phyloP scores from a whole-genome alignment of 306 rosid genomes.

The Cyamopsis tetragonoloba region DNA sequence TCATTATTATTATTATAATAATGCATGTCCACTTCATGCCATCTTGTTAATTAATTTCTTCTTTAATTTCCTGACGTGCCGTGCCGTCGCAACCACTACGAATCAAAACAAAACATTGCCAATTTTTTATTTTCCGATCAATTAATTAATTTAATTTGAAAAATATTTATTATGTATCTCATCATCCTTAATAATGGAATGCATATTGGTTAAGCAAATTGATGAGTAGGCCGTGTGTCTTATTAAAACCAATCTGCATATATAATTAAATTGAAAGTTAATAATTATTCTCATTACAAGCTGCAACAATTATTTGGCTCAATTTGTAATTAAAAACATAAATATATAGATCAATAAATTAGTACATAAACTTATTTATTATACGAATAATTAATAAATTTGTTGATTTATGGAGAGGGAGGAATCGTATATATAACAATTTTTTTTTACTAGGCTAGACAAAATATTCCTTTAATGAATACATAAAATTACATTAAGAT shows the following conservation, averaged over 20 bases:
- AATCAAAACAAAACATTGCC: slow-evolving; percentile 19
- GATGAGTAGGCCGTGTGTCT: slow-evolving; percentile 10
- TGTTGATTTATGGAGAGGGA: slow-evolving; percentile 10
- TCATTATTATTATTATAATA: slow-evolving; percentile 37
- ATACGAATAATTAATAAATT: background rate
- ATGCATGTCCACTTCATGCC: slow-evolving; percentile 21
- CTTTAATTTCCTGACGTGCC: slow-evolving; percentile 50
- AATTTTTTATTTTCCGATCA: background rate
- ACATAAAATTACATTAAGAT: slow-evolving; percentile 37
- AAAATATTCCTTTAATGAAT: slow-evolving; percentile 29
- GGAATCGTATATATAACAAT: slow-evolving; percentile 26
- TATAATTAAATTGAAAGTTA: background rate
- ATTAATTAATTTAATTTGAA: too few relatives aligned
- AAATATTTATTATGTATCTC: slow-evolving; percentile 11
- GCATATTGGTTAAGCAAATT: background rate
- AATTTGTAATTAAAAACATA: background rate
- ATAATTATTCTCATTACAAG: slow-evolving; percentile 2
- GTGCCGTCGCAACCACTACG: slow-evolving; percentile 69
- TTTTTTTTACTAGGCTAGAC: slow-evolving; percentile 30
- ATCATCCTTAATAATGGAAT: slow-evolving; percentile 16
- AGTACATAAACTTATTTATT: background rate
- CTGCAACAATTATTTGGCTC: background rate
- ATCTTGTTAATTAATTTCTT: slow-evolving; percentile 26
- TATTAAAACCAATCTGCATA: slow-evolving; percentile 7
- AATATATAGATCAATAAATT: slow-evolving; percentile 3